Evolutionary conservation across 192 early-diverging fungal species (phyloP).

Genomic region (Coemansia sp.): DNA sequence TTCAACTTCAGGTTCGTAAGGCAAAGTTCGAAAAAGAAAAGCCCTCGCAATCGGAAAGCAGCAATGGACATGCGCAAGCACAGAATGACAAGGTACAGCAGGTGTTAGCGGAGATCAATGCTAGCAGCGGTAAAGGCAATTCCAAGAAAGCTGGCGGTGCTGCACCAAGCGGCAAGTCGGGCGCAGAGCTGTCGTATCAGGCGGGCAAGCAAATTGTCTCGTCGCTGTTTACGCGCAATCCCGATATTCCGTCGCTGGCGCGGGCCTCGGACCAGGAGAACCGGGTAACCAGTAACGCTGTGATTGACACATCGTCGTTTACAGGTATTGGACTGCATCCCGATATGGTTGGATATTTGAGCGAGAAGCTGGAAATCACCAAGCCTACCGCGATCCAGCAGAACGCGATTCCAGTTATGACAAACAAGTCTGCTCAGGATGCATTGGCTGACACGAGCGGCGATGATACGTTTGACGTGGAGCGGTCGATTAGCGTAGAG

Average conservation of each 20-base stretch:
- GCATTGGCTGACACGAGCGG: background rate
- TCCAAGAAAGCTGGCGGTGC: background rate
- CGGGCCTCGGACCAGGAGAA: conserved; percentile 22
- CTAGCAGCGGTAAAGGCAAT: background rate
- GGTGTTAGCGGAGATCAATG: background rate
- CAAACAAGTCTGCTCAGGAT: conserved; percentile 45
- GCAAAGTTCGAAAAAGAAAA: background rate
- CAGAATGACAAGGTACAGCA: background rate
- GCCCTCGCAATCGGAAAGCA: background rate
- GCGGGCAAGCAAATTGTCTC: conserved; percentile 65
- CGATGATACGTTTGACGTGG: conserved; percentile 44
- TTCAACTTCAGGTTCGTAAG: conserved; percentile 16
- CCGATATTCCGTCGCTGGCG: conserved; percentile 50
- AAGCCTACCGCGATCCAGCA: conserved; percentile 89
- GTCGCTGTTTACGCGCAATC: conserved; percentile 80
- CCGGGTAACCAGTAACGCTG: conserved; percentile 45
- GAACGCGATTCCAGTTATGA: conserved; percentile 74
- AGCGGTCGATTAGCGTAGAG: conserved; percentile 46
- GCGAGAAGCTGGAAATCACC: conserved; percentile 69
- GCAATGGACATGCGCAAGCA: background rate
- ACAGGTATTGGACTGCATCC: conserved; percentile 73
- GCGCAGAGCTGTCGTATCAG: conserved; percentile 56
- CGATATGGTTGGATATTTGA: conserved; percentile 68
- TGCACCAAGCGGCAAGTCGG: conserved; percentile 10
- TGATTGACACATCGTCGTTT: conserved; percentile 61